These are phyloP conservation scores for Botrytis paeoniae DNA, from an alignment of 2,329 filamentous ascomycete genomes.

Conservation along the genomic window DNA sequence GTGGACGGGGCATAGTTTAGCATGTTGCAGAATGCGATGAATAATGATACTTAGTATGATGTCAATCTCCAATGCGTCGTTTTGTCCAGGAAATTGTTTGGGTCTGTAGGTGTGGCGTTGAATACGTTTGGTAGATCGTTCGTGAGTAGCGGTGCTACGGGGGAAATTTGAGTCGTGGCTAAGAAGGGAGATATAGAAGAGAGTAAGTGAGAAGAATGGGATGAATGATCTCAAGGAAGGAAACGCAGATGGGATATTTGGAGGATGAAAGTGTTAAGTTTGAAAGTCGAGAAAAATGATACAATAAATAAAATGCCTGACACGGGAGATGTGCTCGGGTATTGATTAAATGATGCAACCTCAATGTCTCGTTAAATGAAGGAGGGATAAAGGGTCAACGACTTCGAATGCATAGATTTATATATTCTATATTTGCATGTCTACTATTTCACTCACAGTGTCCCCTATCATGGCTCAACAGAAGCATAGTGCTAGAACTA, in stretches of 20 bases:
- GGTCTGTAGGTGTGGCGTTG: constrained; percentile 57
- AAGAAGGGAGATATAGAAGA: constrained; percentile 19
- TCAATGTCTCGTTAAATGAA: background rate
- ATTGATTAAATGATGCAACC: accelerated
- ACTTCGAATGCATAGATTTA: background rate
- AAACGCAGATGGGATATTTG: background rate
- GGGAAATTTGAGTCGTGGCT: constrained; percentile 60
- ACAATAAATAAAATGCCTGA: accelerated
- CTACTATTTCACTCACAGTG: background rate
- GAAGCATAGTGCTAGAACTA: background rate
- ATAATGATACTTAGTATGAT: no score
- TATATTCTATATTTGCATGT: background rate
- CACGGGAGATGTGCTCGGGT: no score
- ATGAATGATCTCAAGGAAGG: background rate
- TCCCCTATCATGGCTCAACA: background rate
- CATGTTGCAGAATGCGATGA: no score
- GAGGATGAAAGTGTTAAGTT: background rate
- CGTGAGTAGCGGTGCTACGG: constrained; percentile 44
- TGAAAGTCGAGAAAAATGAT: background rate
- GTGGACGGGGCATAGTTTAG: no score
- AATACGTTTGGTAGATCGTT: constrained; percentile 37
- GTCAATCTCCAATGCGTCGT: constrained; percentile 32
- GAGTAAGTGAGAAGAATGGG: background rate
- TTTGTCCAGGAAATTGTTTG: constrained; percentile 57
- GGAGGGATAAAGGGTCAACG: background rate